Evolutionary conservation across 768 basidiomycete genomes (phyloP).

Genomic region (Naematelia encephala): DNA sequence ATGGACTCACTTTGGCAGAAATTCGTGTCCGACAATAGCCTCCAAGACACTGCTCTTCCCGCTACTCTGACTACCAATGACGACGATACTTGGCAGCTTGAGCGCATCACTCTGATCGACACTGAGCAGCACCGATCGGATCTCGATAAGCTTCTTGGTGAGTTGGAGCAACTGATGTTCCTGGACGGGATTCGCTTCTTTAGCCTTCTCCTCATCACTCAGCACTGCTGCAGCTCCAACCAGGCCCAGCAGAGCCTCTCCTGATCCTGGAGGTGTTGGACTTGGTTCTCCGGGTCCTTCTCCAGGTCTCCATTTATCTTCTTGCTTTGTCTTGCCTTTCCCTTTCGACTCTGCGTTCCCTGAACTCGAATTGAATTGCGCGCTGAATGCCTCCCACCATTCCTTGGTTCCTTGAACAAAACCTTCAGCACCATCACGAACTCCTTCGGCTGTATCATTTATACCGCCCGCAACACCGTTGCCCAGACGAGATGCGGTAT

Average conservation of each 20-base stretch:
- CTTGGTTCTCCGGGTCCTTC: constrained; percentile 42
- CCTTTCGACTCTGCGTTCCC: background rate
- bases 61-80: constrained; percentile 96
- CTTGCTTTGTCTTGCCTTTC: constrained; percentile 6
- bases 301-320: constrained; percentile 35
- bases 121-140: constrained; percentile 86
- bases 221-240: constrained; percentile 32
- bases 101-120: constrained; percentile 94
- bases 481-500: constrained; percentile 71
- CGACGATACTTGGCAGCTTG: constrained; percentile 94
- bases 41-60: constrained; percentile 98
- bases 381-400: constrained; percentile 48
- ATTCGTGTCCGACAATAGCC: constrained; percentile 95
- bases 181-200: constrained; percentile 13
- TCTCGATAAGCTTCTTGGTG: constrained; percentile 92
- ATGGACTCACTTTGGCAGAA: constrained; percentile 83
- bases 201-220: constrained; percentile 48
- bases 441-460: constrained; percentile 21
- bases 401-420: constrained; percentile 40
- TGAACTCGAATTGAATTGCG: constrained; percentile 15
- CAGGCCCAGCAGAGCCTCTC: constrained; percentile 33
- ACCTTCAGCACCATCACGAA: constrained; percentile 29
- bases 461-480: constrained; percentile 51
- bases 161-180: constrained; percentile 88
- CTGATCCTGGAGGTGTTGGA: constrained; percentile 21